Conservation (phyloP, 2,329 filamentous ascomycete genomes). For the Kalmusia sp. region DNA sequence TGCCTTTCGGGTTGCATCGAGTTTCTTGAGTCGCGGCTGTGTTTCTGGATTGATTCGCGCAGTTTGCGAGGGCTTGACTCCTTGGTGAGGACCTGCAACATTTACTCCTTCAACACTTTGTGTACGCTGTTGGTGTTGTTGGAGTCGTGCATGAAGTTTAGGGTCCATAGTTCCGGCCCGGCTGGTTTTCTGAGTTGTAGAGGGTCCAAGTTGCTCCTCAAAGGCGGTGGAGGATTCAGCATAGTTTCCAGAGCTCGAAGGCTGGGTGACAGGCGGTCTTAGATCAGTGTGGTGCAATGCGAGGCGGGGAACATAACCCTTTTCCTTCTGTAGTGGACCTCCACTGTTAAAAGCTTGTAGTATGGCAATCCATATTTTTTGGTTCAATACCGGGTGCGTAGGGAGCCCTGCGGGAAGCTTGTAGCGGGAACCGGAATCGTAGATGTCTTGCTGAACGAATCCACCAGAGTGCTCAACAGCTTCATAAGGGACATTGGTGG, state of each 20-base stretch:
- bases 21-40: too few species aligned
- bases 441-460: conserved; percentile 14
- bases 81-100: too few species aligned
- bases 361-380: background rate
- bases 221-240: too few species aligned
- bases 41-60: too few species aligned
- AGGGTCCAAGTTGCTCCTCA: too few species aligned
- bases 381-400: background rate
- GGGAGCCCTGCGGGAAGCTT: conserved; percentile 22
- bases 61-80: too few species aligned
- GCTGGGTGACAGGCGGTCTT: too few species aligned
- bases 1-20: too few species aligned
- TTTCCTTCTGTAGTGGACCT: background rate
- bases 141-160: background rate
- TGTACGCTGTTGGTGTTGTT: background rate
- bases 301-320: background rate
- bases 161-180: background rate
- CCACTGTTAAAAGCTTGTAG: background rate
- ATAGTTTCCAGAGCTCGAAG: background rate
- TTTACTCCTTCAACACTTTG: background rate
- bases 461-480: background rate
- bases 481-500: conserved; percentile 27
- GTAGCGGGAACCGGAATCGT: conserved; percentile 39
- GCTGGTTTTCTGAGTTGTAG: background rate
- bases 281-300: background rate